Base-by-base conservation (phyloP, 257 asterid genomes). In the Solanum paucissectum region DNA sequence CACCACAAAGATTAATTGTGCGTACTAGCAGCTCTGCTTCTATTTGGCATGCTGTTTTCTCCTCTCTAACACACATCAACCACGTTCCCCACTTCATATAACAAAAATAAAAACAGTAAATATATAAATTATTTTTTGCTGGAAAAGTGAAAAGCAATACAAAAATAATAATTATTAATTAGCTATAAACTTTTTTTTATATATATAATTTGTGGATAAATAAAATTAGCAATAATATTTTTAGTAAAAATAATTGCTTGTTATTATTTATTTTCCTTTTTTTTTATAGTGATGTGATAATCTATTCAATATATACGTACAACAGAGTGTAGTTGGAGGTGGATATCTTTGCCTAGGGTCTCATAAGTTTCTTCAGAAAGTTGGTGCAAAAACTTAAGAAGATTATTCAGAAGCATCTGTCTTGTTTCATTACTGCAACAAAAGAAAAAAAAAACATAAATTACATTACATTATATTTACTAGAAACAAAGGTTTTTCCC, bases 21-120 rank as follows among this genome's bases (percentile, higher is more conserved):
- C 84, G 90, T 27, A 86, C 90, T 2, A 91, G 32, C 29, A 92
- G 89, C 89, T 90, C 94, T 14, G 93, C 91, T 7, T 93, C 91
- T 5, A 79, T 93, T 9, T 74, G 83, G 27, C 52, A 5, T 38
- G 55, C 1, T 21, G 9, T 74, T n/a, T 74, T 74, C 6, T 74
- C 83, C 20, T 37, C 83, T n/a, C 52, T 5, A 23, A 74, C 16
- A 38, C 33, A 74, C 55, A 74, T 74, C 20, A 74, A 37, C 83
- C 83, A 74, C 16, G 52, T 74, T 21, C 29, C 83, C 83, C 83
- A 74, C 83, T 74, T 0, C 83, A 74, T 74, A 46, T 38, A 74
- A 37, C 46, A 74, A 38, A 74, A 34, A 9, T 72, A 18, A 72
- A 14, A 49, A 14, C 60, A 46, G 55, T 46, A 46, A 46, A 46